Evolutionary conservation across 306 rosid genomes (phyloP), one percentile per base, ranked within the genome.

Genomic region (Fragaria vesca): DNA sequence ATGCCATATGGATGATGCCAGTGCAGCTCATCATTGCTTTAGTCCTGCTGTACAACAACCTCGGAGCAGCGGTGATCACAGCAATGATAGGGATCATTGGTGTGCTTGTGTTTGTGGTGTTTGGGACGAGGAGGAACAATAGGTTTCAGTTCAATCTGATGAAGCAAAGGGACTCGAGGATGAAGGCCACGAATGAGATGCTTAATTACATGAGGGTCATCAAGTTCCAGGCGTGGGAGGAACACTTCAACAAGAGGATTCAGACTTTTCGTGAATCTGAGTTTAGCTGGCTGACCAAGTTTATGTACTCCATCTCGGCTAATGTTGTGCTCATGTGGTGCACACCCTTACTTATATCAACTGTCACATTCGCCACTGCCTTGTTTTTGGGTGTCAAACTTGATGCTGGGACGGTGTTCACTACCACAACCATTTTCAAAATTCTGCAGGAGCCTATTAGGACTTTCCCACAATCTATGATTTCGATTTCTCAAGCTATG

Each of bases 211-310:
- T 91, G 97, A 87, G 98, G 3, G 98, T 92, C 75, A 95, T 95
- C 74, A 95, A 95, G 93, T 95, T 95, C 80, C 98, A 92, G 71
- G 97, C 98, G 11, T 95, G 98, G 98, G 98, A 95, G 74, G 89
- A 95, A 17, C 93, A 92, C 78, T 95, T 95, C 89, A 90, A 89
- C 52, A 78, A 80, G 77, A 92, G 97, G 54, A 84, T 95, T 50
- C 81, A 74, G 75, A 66, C 69, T 5, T 89, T 87, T 75, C 97
- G 98, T 1, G 71, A 68, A 43, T 85, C 85, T 0, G 98, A 95
- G 78, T 95, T 87, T 60, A 86, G 86, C 65, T 95, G 98, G 98
- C 85, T 95, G 46, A 43, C 90, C 69, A 95, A 87, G 90, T 95
- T 95, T 78, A 62, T 91, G 96, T 91, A 85, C 81, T 91, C 97